Base-by-base conservation (phyloP, 306 rosid genomes). In the Sicyos edulis region DNA sequence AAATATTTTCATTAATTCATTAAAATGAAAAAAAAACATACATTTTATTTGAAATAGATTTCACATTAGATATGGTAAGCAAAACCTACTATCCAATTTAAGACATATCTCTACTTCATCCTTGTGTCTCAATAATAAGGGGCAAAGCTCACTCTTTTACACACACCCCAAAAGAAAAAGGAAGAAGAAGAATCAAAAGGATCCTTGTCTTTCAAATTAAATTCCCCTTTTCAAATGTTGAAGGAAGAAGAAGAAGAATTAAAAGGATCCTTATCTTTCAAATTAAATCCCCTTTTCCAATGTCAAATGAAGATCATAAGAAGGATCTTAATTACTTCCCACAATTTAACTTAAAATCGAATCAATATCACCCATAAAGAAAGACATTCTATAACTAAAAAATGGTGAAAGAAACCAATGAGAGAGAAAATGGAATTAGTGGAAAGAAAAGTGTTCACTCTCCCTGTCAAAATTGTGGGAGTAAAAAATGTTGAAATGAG, bases 91-190 rank as follows among this genome's bases (percentile, higher is more conserved):
- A 64, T 42, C 24, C 70, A 64, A 59, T 59, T 59, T 5, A n/a
- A n/a, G 65, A 59, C 69, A 62, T 7, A 64, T 5, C 24, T 34
- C 53, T 17, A 40, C 29, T 64, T 42, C 53, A 42, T 64, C 70
- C 0, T 13, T 10, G 15, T 19, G 8, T 40, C 8, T 42, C 10
- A 10, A 64, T 64, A 64, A 64, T 64, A 20, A 20, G 45, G 54
- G 71, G 71, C 34, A 66, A 66, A 66, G 54, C 10, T 66, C 71
- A 66, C 54, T 66, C 45, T 66, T 45, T 66, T 65, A 37, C 52
- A 63, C 44, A 22, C 16, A n/a, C 51, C 70, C n/a, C 53, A 42
- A n/a, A 64, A 20, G 0, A 42, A 5, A 42, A 8, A 24, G 24
- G 64, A 3, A 49, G 34, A 26, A 26, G 32, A 12, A 22, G 44